Evolutionary conservation across 2,329 filamentous ascomycete species (phyloP).

Genomic region (Bipolaris victoriae): DNA sequence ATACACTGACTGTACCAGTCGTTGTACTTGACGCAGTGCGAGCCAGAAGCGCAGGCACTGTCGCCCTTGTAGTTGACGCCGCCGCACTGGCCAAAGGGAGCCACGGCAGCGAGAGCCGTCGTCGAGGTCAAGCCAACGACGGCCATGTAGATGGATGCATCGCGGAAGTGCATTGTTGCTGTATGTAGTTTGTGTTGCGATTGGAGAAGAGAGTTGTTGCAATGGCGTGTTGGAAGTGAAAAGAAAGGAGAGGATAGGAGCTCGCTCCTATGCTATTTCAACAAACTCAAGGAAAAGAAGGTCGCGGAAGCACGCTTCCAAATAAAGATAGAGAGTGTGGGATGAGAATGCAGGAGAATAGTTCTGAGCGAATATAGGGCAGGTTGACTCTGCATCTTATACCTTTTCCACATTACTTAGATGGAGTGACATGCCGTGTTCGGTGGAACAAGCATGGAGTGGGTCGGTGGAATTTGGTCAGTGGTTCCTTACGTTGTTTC

Average conservation of each 20-base stretch:
- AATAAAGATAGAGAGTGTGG: slow-evolving; percentile 2
- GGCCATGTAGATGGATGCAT: slow-evolving; percentile 33
- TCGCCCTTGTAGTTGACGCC: slow-evolving; percentile 51
- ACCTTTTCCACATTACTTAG: not conserved
- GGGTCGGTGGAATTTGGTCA: not conserved
- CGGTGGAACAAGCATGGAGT: not conserved
- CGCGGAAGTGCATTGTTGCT: slow-evolving; percentile 27
- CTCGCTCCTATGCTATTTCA: slow-evolving; percentile 20
- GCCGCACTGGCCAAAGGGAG: slow-evolving; percentile 54
- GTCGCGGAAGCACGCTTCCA: slow-evolving; percentile 32
- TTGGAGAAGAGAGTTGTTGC: not conserved
- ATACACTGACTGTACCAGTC: slow-evolving; percentile 56
- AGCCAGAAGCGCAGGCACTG: slow-evolving; percentile 49
- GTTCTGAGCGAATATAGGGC: not conserved
- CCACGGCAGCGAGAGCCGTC: slow-evolving; percentile 35
- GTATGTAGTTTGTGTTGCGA: not conserved
- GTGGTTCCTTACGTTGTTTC: not conserved
- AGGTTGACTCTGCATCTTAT: not conserved
- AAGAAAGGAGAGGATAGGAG: slow-evolving; percentile 13
- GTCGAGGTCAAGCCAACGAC: slow-evolving; percentile 38
- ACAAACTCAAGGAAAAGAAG: slow-evolving; percentile 25
- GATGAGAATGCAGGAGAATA: slow-evolving; percentile 3
- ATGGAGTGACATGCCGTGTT: not conserved
- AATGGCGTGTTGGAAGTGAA: not conserved
- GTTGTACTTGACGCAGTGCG: slow-evolving; percentile 50